These are phyloP conservation scores for Peterozyma xylosa DNA, from an alignment of 805 yeast species.

Conservation along the genomic window DNA sequence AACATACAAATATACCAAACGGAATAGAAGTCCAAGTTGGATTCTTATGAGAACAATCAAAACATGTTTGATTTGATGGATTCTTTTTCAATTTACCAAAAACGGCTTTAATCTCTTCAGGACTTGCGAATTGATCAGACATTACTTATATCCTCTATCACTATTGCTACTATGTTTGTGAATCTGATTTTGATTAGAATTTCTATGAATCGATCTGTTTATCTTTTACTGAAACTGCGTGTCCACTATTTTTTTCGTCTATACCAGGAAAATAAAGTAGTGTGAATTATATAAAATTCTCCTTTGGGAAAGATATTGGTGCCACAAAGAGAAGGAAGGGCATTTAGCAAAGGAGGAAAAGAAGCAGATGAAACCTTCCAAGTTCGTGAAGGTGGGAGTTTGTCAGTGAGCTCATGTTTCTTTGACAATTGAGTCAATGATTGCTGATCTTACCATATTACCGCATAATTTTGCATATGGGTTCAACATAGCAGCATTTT, in stretches of 20 bases:
- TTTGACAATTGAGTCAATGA: not conserved
- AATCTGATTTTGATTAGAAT: too few species aligned
- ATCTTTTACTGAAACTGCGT: too few species aligned
- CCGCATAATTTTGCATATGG: constrained; percentile 6
- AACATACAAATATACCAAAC: constrained; percentile 85
- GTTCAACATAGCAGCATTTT: not conserved
- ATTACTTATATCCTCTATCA: constrained; percentile 11
- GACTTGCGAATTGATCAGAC: constrained; percentile 49
- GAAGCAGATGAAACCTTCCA: not conserved
- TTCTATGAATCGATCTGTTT: too few species aligned
- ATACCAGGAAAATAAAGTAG: too few species aligned
- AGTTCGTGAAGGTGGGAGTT: too few species aligned
- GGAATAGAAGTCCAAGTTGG: constrained; percentile 99
- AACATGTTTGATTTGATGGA: constrained; percentile 75
- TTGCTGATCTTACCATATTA: constrained; percentile 3
- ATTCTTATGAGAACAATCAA: constrained; percentile 89
- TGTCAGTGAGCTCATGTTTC: too few species aligned
- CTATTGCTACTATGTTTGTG: too few species aligned
- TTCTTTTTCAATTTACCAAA: constrained; percentile 56
- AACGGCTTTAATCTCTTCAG: constrained; percentile 61
- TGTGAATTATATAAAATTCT: too few species aligned
- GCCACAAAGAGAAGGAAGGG: not conserved
- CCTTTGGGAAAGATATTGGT: too few species aligned
- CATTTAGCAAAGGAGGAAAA: not conserved
- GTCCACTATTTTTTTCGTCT: too few species aligned